Evolutionary conservation across 495 filamentous ascomycete genomes (phyloP).

Genomic region (Lindgomyces ingoldianus): DNA sequence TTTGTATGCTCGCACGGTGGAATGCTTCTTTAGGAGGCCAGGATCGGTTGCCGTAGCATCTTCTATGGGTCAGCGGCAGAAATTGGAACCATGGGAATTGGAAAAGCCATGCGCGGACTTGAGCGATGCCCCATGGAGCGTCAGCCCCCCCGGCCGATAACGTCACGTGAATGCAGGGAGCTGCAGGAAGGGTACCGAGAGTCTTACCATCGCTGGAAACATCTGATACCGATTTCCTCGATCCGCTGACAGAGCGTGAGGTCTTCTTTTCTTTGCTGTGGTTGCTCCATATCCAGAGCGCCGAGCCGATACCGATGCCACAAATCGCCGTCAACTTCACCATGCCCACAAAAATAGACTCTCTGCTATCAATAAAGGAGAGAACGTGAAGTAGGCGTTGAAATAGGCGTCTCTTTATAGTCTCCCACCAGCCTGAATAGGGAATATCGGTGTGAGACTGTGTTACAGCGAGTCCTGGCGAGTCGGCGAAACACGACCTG

Average conservation of each 20-base stretch:
- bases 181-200: neutral
- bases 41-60: constrained; percentile 59
- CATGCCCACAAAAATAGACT: constrained; percentile 35
- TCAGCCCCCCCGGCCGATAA: neutral
- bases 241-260: neutral
- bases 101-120: neutral
- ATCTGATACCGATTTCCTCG: constrained; percentile 6
- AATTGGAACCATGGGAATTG: neutral
- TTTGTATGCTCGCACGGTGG: constrained; percentile 68
- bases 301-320: constrained; percentile 35
- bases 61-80: neutral
- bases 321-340: constrained; percentile 35
- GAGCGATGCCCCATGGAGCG: neutral
- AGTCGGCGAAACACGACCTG: constrained; percentile 13
- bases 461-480: constrained; percentile 4
- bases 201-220: constrained; percentile 16
- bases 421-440: constrained; percentile 12
- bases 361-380: neutral
- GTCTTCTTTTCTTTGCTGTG: constrained; percentile 8
- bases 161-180: constrained; percentile 15
- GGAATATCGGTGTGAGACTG: constrained; percentile 17
- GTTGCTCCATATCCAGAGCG: constrained; percentile 36
- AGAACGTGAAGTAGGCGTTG: neutral
- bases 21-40: constrained; percentile 73
- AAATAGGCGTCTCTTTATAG: neutral